Evolutionary conservation across 768 basidiomycete genomes (phyloP).

Genomic region (Sarcodon aspratus): DNA sequence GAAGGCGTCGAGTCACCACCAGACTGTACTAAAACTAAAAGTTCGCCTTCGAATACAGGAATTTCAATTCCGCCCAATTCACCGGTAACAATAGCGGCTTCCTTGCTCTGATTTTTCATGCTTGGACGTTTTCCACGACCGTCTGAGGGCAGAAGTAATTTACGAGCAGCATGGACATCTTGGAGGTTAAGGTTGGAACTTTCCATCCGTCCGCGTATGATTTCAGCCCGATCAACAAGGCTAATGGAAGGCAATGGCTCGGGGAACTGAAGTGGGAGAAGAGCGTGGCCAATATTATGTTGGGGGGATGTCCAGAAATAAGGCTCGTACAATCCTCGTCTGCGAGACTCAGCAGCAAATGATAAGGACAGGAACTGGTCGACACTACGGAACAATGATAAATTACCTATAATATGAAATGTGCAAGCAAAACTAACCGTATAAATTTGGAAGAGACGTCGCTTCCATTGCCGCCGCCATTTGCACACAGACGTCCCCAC

Average conservation of each 20-base stretch:
- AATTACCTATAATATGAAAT: background rate
- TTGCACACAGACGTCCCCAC: slow-evolving; percentile 39
- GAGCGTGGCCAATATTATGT: slow-evolving; percentile 29
- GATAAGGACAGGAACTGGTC: slow-evolving; percentile 77
- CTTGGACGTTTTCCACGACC: slow-evolving; percentile 20
- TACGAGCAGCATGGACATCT: slow-evolving; percentile 51
- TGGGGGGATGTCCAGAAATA: slow-evolving; percentile 49
- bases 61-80: slow-evolving; percentile 59
- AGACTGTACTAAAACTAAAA: slow-evolving; percentile 56
- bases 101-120: slow-evolving; percentile 14
- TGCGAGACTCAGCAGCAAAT: slow-evolving; percentile 59
- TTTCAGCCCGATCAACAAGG: slow-evolving; percentile 54
- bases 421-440: slow-evolving; percentile 31
- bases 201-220: slow-evolving; percentile 60
- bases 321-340: slow-evolving; percentile 67
- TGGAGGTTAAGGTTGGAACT: slow-evolving; percentile 39
- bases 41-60: slow-evolving; percentile 63
- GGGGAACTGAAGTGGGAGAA: slow-evolving; percentile 63
- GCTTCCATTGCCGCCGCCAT: slow-evolving; percentile 22
- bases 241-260: slow-evolving; percentile 60
- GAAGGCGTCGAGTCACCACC: slow-evolving; percentile 31
- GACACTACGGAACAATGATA: slow-evolving; percentile 26
- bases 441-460: slow-evolving; percentile 46
- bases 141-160: slow-evolving; percentile 32
- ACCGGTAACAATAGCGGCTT: slow-evolving; percentile 7